Evolutionary conservation across 108 stramenopile genomes (phyloP).

Genomic region (Stephanodiscus triporus): DNA sequence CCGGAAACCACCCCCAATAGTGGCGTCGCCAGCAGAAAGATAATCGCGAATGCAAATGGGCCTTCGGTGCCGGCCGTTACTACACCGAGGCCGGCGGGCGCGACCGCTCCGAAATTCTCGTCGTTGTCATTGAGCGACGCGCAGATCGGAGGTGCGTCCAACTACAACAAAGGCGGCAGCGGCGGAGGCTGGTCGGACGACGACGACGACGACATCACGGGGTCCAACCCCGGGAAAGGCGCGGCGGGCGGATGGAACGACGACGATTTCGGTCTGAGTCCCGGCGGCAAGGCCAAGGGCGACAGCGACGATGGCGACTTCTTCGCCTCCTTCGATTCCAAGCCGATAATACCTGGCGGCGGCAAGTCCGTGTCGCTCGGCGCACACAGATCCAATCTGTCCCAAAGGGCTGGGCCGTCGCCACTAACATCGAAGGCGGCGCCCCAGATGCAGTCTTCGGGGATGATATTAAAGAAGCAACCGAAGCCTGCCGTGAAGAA

Average conservation of each 20-base stretch:
- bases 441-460: conserved; percentile 24
- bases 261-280: conserved; percentile 19
- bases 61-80: conserved; percentile 18
- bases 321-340: conserved; percentile 65
- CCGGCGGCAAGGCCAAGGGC: conserved; percentile 1
- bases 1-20: conserved; percentile 18
- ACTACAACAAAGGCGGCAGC: conserved; percentile 12
- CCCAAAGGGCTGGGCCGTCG: conserved; percentile 31
- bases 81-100: conserved; percentile 18
- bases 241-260: conserved; percentile 17
- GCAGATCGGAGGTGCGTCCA: conserved; percentile 53
- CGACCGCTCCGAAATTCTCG: conserved; percentile 52
- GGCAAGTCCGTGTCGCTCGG: conserved; percentile 1
- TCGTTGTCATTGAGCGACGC: conserved; percentile 62
- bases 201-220: conserved; percentile 19
- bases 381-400: neutral
- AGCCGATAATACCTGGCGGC: conserved; percentile 19
- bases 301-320: conserved; percentile 55
- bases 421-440: conserved; percentile 30
- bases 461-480: conserved; percentile 39
- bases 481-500: conserved; percentile 58
- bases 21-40: conserved; percentile 5
- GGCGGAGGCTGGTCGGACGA: conserved; percentile 31
- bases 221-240: conserved; percentile 1
- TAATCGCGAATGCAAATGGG: conserved; percentile 11